A percentile compares a stretch with the other conserved stretches of the same genome.
Conservation (phyloP, 306 rosid species). For the Lagenaria siceraria region DNA sequence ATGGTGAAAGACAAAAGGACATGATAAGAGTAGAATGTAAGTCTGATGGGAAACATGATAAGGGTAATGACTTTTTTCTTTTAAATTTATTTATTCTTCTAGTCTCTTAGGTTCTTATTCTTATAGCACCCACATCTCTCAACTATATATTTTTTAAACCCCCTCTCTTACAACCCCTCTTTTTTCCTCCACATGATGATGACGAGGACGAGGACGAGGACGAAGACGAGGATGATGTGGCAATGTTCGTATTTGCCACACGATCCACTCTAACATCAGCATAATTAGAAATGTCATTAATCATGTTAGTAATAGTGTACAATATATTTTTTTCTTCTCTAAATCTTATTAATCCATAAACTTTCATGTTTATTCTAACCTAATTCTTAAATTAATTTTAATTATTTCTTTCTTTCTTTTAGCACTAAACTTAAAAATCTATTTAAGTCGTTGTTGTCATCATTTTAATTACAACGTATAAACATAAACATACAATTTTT, state of each 20-base stretch:
- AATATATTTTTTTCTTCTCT: background rate
- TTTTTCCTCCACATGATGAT: background rate
- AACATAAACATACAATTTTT: too few species aligned
- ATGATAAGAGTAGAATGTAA: constrained; percentile 28
- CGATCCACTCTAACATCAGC: background rate
- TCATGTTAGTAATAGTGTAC: too few species aligned
- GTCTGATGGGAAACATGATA: constrained; percentile 30
- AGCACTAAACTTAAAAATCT: too few species aligned
- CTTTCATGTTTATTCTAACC: background rate
- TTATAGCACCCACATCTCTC: background rate
- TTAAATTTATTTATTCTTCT: background rate
- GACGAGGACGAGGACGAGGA: background rate
- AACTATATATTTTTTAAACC: background rate
- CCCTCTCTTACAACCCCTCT: background rate
- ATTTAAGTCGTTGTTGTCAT: too few species aligned
- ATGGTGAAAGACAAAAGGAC: constrained; percentile 19
- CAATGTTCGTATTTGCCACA: background rate
- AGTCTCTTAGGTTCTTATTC: background rate
- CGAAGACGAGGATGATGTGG: background rate
- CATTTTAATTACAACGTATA: too few species aligned
- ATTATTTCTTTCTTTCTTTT: background rate
- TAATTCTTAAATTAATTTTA: background rate
- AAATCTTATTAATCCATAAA: background rate
- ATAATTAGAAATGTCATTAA: too few species aligned
- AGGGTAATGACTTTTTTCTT: constrained; percentile 4